phyloP scores from a whole-genome alignment of 1,284 basidiomycete species.

The Boletellus deceptivus region DNA sequence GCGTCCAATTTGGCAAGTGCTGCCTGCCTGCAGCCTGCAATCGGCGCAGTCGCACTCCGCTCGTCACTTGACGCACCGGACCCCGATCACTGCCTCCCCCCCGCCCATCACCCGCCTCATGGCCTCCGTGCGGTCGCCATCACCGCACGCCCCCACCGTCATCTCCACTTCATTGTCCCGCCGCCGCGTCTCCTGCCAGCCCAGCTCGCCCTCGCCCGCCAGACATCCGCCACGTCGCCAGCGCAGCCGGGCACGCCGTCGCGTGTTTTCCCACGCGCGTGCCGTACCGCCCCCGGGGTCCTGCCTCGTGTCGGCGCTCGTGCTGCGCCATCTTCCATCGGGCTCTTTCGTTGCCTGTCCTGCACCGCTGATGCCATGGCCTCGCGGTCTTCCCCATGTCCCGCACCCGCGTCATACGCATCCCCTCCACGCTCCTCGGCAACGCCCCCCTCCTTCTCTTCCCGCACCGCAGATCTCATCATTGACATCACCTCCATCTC shows the following conservation, averaged over 20 bases:
- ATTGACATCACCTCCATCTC: too few species aligned
- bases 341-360: neutral
- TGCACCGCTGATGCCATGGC: neutral
- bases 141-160: neutral
- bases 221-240: too few species aligned
- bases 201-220: too few species aligned
- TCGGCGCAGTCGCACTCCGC: conserved; percentile 16
- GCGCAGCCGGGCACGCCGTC: too few species aligned
- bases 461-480: too few species aligned
- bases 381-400: neutral
- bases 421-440: too few species aligned
- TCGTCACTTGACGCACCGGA: neutral
- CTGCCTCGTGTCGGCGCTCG: conserved; percentile 34
- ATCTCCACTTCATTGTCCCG: conserved; percentile 7
- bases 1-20: conserved; percentile 9
- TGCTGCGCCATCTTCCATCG: conserved; percentile 16
- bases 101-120: conserved; percentile 24
- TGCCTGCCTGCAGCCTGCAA: conserved; percentile 4
- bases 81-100: conserved; percentile 21
- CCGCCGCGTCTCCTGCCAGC: neutral
- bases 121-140: conserved; percentile 9
- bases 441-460: too few species aligned
- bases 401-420: too few species aligned
- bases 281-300: conserved; percentile 24
- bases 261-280: neutral